Evolutionary conservation across 2,329 filamentous ascomycete genomes (phyloP), one percentile per base, ranked within the genome.

Genomic region (Hypoxylon sp.): DNA sequence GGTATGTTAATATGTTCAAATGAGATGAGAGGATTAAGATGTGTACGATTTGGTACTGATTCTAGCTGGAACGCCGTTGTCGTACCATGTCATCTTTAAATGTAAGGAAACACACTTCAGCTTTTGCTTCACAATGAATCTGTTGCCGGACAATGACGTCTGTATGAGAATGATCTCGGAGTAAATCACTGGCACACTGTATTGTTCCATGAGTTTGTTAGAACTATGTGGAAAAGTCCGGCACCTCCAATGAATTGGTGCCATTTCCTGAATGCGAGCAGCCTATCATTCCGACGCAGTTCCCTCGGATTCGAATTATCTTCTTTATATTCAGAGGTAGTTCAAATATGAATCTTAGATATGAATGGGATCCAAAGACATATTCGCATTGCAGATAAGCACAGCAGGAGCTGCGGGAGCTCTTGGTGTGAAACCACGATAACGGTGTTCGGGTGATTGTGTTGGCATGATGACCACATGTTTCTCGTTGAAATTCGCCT

Each of bases 341-440:
- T 41, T n/a, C 34, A n/a, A 6, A n/a, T 16, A 37, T n/a, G 32
- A n/a, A n/a, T 32, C 14, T 8, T 16, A 47, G 25, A 45, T 12
- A n/a, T n/a, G n/a, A n/a, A n/a, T n/a, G 41, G 25, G 12, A 37
- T 29, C 39, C 9, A 55, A 37, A 27, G 8, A 43, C 37, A 56
- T 41, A 27, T 46, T 52, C 19, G 45, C 30, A 50, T 56, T 56
- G 30, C 30, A 43, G 23, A 41, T 30, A 47, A 14, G 23, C 53
- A 58, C 48, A 46, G 16, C 37, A 37, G 37, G 45, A 27, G 23
- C 29, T 47, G 16, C 37, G 30, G 37, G 45, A 27, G 23, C 29
- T 47, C 6, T 45, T 23, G 19, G 7, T 14, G 59, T 52, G 48
- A 2, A 43, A 67, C 61, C 5, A 39, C 39, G 51, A 57, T n/a